Percentiles rank a stretch among this genome's conserved stretches.
Conservation (phyloP, 768 basidiomycete species). For the Pisolithus sp. region DNA sequence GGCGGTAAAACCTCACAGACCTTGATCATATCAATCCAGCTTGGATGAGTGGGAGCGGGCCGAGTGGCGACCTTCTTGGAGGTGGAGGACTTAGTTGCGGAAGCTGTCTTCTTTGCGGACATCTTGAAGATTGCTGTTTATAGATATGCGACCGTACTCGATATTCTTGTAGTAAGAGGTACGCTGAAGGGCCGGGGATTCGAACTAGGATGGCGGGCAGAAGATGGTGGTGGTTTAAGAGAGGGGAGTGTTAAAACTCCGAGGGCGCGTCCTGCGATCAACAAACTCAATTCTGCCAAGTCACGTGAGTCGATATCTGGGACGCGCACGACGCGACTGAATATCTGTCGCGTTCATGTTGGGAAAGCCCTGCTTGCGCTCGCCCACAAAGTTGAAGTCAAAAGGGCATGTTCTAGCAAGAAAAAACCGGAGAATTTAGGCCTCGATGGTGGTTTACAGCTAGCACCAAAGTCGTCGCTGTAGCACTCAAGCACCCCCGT, state of each 20-base stretch:
- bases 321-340: constrained; percentile 19
- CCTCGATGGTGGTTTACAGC: not conserved
- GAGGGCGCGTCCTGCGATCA: constrained; percentile 35
- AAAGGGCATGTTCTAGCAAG: constrained; percentile 8
- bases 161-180: constrained; percentile 8
- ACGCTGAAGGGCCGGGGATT: constrained; percentile 12
- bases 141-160: constrained; percentile 11
- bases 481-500: constrained; percentile 11
- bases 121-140: constrained; percentile 17
- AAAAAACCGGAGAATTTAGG: constrained; percentile 15
- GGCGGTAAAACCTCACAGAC: constrained; percentile 31
- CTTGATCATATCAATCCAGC: constrained; percentile 82
- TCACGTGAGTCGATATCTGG: constrained; percentile 31
- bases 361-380: not conserved
- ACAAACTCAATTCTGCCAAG: constrained; percentile 35
- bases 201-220: constrained; percentile 18
- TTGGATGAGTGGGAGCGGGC: constrained; percentile 32
- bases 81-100: constrained; percentile 38
- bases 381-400: constrained; percentile 1
- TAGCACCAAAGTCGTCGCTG: constrained; percentile 12
- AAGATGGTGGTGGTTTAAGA: constrained; percentile 46
- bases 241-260: constrained; percentile 36
- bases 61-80: constrained; percentile 29
- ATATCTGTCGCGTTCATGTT: constrained; percentile 6
- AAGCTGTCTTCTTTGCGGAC: constrained; percentile 40